phyloP scores from a whole-genome alignment of 2,329 filamentous ascomycete genomes.

The Scedosporium apiospermum region DNA sequence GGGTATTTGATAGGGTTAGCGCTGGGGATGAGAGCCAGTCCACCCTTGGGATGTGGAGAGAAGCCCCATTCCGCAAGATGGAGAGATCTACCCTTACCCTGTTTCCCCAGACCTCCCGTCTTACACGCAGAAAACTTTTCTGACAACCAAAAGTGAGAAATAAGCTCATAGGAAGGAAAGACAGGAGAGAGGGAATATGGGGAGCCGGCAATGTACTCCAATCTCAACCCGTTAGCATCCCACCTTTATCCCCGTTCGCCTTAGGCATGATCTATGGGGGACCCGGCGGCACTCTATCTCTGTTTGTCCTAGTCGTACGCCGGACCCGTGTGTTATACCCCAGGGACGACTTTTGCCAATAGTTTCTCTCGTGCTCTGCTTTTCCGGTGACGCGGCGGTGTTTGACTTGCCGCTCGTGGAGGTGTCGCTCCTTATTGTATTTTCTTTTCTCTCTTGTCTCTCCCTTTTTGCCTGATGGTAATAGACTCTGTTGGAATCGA shows the following conservation, averaged over 20 bases:
- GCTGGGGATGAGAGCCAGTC: too few relatives aligned
- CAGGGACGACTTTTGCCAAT: not conserved
- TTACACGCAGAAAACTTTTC: not conserved
- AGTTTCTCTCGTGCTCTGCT: not conserved
- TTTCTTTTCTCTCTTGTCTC: not conserved
- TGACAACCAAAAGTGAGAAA: not conserved
- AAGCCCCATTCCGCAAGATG: not conserved
- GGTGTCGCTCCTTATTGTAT: not conserved
- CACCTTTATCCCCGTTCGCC: not conserved
- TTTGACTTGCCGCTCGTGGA: not conserved
- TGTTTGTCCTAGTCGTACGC: not conserved
- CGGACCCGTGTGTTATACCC: not conserved
- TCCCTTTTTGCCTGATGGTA: not conserved
- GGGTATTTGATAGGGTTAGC: not conserved
- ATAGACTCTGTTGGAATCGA: not conserved
- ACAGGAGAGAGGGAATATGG: not conserved
- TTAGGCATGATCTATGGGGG: not conserved
- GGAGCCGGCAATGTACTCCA: not conserved
- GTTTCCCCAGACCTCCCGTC: not conserved
- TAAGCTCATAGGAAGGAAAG: not conserved
- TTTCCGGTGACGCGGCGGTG: not conserved
- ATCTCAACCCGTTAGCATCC: not conserved
- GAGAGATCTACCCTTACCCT: not conserved
- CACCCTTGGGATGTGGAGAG: too few relatives aligned
- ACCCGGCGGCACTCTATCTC: not conserved